Evolutionary conservation across 192 early-diverging fungal species (phyloP), one percentile per base, ranked within the genome.

Genomic region (Powellomyces hirtus): DNA sequence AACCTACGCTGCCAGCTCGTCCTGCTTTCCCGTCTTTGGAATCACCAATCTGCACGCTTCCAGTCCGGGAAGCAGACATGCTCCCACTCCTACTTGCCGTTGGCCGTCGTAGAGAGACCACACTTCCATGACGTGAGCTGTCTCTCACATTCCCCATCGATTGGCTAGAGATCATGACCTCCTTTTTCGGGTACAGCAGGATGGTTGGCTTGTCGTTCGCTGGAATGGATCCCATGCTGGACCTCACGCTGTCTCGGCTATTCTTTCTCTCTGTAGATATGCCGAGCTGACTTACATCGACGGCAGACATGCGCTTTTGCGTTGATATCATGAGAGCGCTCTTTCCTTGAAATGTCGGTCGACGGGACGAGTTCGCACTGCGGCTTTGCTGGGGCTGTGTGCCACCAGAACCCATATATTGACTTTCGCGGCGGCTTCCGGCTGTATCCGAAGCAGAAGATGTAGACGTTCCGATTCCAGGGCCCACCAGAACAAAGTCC

Each of bases 131-230:
- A 1, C 60, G 59, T 18, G 65, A 46, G 27, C 35, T 30, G 27
- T 29, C 22, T 36, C 31, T 24, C 13, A 57, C 59, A 11, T 46
- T 56, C 38, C 44, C 60, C 57, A 64, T 13, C 45, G 73, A 56
- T n/a, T 22, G 10, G 42, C 29, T 67, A 2, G 50, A 56, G 31
- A 50, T 13, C 70, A 67, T 53, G 38, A 82, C 68, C 18, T 78
- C 79, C 68, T 81, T 83, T 1, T 77, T 62, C 3, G 81, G 81
- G 65, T 76, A 83, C 56, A 83, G 42, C 2, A 74, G 42, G 13
- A 83, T 74, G 5, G 53, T 62, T 31, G 81, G 81, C 37, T 71
- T 71, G 31, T 81, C 78, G 56, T n/a, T 18, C 7, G 18, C 20
- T 37, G 33, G 60, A n/a, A n/a, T n/a, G n/a, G n/a, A n/a, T n/a